Evolutionary conservation across 2,329 filamentous ascomycete genomes (phyloP), one percentile per base, ranked within the genome.

Genomic region (Ophiostoma fasciatum): DNA sequence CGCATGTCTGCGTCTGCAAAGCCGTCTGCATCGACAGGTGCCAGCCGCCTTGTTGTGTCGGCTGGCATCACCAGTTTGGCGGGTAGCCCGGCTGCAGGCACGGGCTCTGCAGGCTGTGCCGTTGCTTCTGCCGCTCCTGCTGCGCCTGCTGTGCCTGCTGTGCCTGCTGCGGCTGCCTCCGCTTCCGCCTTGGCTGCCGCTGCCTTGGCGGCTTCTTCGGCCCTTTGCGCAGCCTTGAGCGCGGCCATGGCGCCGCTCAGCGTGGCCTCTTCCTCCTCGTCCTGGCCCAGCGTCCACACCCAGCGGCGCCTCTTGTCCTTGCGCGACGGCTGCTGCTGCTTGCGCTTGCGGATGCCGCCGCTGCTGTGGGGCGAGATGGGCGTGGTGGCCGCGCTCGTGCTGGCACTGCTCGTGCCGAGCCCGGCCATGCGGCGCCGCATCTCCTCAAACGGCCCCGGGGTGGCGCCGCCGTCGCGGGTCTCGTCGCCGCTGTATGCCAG

Each of bases 281-380:
- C 67, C 40, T 64, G 62, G 3, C 66, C 69, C 30, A 78, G 75
- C 2, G 74, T 78, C 74, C 74, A 78, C 25, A 74, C 68, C 74
- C 73, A 78, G 29, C 66, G 66, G 11, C 72, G 59, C 53, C 69
- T 74, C 62, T 73, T 76, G 45, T 77, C 73, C 48, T 59, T 74
- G 44, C 73, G 68, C 50, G 60, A 61, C 22, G 22, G 9, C 22
- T 23, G 22, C 5, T 5, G 5, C 23, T 25, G 23, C 50, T 63
- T 71, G 9, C 64, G 59, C 50, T 72, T 74, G n/a, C 63, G 61
- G 32, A 68, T 57, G 3, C 63, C 63, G 1, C 55, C 58, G 5
- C 54, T 46, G 22, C 26, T 35, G 33, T 20, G 59, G 5, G 40
- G 31, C 18, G 40, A 35, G 9, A 35, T 28, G 19, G 40, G 37